phyloP scores from a whole-genome alignment of 2,329 filamentous ascomycete genomes.

The Xylaria sp. region DNA sequence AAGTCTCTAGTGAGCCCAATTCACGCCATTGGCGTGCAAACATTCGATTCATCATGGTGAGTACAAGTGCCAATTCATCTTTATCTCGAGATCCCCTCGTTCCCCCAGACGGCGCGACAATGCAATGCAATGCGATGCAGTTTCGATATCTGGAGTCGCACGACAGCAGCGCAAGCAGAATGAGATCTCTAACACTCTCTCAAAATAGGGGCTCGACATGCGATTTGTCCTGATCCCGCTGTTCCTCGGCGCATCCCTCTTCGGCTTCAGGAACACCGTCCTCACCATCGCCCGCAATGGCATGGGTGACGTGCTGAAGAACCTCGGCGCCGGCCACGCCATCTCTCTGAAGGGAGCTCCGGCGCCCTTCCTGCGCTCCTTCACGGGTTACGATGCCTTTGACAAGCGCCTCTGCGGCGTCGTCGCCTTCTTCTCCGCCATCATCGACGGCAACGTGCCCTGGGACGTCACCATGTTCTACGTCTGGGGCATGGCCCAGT shows the following conservation, averaged over 20 bases:
- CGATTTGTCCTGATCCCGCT: slow-evolving; percentile 22
- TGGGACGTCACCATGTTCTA: slow-evolving; percentile 24
- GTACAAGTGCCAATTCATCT: not conserved
- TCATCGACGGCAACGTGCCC: slow-evolving; percentile 26
- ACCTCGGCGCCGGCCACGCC: slow-evolving; percentile 9
- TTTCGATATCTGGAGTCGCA: not conserved
- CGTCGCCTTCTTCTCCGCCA: slow-evolving; percentile 24
- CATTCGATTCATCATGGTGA: slow-evolving; percentile 12
- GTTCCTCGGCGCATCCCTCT: slow-evolving; percentile 23
- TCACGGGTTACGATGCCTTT: slow-evolving; percentile 19
- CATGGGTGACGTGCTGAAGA: slow-evolving; percentile 10
- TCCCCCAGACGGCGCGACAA: not conserved
- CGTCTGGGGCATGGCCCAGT: slow-evolving; percentile 29
- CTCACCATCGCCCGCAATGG: slow-evolving; percentile 17
- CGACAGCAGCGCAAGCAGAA: not conserved
- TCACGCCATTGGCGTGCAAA: slow-evolving; percentile 2
- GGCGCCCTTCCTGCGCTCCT: slow-evolving; percentile 21
- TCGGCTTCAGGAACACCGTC: slow-evolving; percentile 23
- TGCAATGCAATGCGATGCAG: not conserved
- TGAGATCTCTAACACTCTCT: not conserved
- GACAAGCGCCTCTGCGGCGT: slow-evolving; percentile 28
- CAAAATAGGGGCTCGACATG: slow-evolving; percentile 12
- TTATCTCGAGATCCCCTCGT: not conserved
- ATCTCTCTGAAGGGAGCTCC: slow-evolving; percentile 19
- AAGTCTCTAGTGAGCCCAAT: not conserved